These are phyloP conservation scores for Epichloe aotearoae DNA, from an alignment of 2,329 filamentous ascomycete genomes.

Conservation along the genomic window DNA sequence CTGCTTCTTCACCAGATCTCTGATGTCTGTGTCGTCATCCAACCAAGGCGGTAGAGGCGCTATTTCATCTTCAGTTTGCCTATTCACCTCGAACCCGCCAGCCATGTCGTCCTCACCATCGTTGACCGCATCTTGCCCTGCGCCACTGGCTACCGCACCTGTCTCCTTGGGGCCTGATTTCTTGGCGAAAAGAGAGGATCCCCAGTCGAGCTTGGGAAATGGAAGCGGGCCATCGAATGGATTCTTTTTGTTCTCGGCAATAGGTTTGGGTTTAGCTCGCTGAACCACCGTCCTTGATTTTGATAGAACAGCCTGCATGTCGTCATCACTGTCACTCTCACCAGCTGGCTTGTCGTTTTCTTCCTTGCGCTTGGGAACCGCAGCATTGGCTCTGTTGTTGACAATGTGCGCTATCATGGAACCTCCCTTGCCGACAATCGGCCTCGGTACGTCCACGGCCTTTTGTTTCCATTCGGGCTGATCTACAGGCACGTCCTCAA, in stretches of 20 bases:
- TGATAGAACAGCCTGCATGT: conserved; percentile 63
- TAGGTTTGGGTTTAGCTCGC: conserved; percentile 25
- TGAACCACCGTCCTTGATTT: conserved; percentile 49
- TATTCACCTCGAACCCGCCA: conserved; percentile 52
- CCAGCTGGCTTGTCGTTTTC: conserved; percentile 7
- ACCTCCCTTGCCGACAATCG: conserved; percentile 37
- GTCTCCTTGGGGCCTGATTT: conserved; percentile 16
- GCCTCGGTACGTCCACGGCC: conserved; percentile 35
- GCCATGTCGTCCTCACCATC: conserved; percentile 35
- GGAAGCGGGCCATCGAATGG: conserved; percentile 70
- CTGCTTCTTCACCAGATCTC: conserved; percentile 47
- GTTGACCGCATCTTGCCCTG: conserved; percentile 10
- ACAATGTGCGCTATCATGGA: conserved; percentile 60
- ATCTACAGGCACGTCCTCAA: conserved; percentile 35
- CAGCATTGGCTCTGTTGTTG: conserved; percentile 57
- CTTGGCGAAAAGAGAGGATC: conserved; percentile 43
- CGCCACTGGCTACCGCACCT: conserved; percentile 11
- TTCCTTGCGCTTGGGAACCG: conserved; percentile 31
- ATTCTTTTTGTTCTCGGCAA: conserved; percentile 42
- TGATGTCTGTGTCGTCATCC: conserved; percentile 49
- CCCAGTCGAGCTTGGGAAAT: conserved; percentile 74
- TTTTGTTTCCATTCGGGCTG: conserved; percentile 43
- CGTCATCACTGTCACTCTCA: conserved; percentile 64
- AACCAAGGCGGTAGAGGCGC: conserved; percentile 69
- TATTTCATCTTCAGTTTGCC: conserved; percentile 27